These are phyloP conservation scores for Pyrus betulifolia DNA, from an alignment of 306 rosid genomes.

Conservation along the genomic window DNA sequence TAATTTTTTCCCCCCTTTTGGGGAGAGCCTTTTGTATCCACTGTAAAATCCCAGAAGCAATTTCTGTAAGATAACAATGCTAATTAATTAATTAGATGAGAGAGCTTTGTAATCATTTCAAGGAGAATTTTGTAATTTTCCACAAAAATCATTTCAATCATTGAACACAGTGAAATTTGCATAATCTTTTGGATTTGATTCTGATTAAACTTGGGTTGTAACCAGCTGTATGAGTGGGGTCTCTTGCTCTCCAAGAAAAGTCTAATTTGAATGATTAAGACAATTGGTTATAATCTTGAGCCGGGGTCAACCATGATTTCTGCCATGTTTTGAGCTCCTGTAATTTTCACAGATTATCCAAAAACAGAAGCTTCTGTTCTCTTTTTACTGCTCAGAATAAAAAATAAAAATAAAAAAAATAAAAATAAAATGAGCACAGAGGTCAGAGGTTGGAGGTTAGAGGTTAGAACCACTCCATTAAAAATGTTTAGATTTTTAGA, in stretches of 20 bases:
- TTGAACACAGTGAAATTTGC: conserved; percentile 33
- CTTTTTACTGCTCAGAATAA: conserved; percentile 33
- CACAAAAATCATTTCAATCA: conserved; percentile 62
- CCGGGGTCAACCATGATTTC: conserved; percentile 58
- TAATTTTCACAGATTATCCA: conserved; percentile 40
- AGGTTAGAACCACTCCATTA: conserved; percentile 37
- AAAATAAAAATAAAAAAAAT: conserved; percentile 7
- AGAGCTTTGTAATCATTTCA: conserved; percentile 42
- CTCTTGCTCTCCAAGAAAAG: conserved; percentile 30
- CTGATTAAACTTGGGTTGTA: conserved; percentile 48
- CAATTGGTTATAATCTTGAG: conserved; percentile 27
- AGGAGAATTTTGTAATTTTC: conserved; percentile 25
- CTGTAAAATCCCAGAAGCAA: conserved; percentile 58
- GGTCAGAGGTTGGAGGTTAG: conserved; percentile 1
- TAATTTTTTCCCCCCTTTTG: conserved; percentile 26
- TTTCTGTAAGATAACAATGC: conserved; percentile 55
- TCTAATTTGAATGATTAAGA: conserved; percentile 61
- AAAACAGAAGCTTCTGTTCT: conserved; percentile 39
- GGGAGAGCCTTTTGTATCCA: conserved; percentile 26
- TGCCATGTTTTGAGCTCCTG: conserved; percentile 31
- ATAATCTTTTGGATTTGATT: conserved; percentile 67
- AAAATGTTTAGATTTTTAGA: neutral
- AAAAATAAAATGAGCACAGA: conserved; percentile 1
- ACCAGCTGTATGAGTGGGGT: conserved; percentile 93
- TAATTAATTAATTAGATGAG: conserved; percentile 37